Evolutionary conservation across 305 asterid genomes (phyloP), one percentile per base, ranked within the genome.

Genomic region (Solanum hybrid): DNA sequence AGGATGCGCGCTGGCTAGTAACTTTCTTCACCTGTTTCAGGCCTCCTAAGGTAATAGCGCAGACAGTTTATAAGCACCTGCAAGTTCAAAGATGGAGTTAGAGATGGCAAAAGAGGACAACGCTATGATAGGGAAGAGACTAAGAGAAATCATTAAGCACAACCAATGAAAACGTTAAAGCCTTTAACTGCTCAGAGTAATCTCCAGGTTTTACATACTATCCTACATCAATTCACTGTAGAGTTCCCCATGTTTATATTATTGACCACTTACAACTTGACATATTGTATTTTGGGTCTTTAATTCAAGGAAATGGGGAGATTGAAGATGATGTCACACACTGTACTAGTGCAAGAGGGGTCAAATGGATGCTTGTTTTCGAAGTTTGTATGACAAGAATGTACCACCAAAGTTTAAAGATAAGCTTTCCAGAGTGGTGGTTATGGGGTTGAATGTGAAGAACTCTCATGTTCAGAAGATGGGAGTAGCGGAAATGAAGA

Each of bases 61-160:
- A 97, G 93, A 93, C 97, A 93, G 92, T 97, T 97, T 86, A 94
- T 90, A 31, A 97, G 97, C 90, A 97, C 99, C 99, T 97, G 95
- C 91, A 90, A 14, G 14, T 41, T 90, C 81, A 36, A 75, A 90
- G 39, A 10, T 79, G 36, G 70, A 83, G 39, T 81, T 87, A 27
- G 34, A 78, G 90, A 78, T 1, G 11, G 65, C 10, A 22, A 45
- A 37, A 89, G 20, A 79, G 79, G 77, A 20, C 77, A 85, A 31
- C 3, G 2, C 45, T 32, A 11, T 22, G 41, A 45, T 83, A 45
- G 61, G 87, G 68, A 84, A 29, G 88, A 84, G 41, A 41, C 20
- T 45, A 17, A 3, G 86, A 51, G 39, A 83, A 83, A 45, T 83
- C 14, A 14, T 83, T 10, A 17, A 31, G 29, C 27, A 82, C 72